These are phyloP conservation scores for Corinectria fuckeliana DNA, from an alignment of 2,329 filamentous ascomycete genomes.

Conservation along the genomic window DNA sequence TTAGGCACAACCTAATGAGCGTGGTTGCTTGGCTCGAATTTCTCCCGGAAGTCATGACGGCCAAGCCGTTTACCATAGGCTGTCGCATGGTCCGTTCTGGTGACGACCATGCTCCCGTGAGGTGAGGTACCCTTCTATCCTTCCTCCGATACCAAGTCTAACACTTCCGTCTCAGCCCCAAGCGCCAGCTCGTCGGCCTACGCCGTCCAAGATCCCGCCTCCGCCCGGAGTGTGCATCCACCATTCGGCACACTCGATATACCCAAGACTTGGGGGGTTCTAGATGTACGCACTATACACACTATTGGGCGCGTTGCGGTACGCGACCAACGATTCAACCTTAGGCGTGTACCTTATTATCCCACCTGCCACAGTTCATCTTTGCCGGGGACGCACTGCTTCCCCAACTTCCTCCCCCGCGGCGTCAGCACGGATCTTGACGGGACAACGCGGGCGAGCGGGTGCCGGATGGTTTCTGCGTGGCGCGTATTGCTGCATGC, in stretches of 20 bases:
- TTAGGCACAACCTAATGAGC: background rate
- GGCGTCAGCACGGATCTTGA: slow-evolving; percentile 37
- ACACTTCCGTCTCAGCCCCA: slow-evolving; percentile 18
- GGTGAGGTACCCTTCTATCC: slow-evolving; percentile 31
- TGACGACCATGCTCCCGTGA: slow-evolving; percentile 2
- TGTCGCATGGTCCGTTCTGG: slow-evolving; percentile 15
- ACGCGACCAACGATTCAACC: slow-evolving; percentile 5
- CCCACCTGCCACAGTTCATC: slow-evolving; percentile 25
- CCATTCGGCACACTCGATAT: slow-evolving; percentile 11
- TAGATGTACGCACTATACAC: slow-evolving; percentile 2
- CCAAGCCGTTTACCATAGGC: slow-evolving; percentile 11
- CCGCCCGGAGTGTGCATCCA: slow-evolving; percentile 27
- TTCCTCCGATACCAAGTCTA: slow-evolving; percentile 10
- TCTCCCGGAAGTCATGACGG: slow-evolving; percentile 15
- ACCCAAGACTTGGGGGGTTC: background rate
- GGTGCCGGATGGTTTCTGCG: slow-evolving; percentile 27
- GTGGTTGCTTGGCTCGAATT: background rate
- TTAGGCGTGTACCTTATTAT: slow-evolving; percentile 20
- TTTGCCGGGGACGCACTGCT: slow-evolving; percentile 26
- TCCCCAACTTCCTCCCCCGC: slow-evolving; percentile 39
- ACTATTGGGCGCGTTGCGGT: background rate
- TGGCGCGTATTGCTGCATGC: slow-evolving; percentile 11
- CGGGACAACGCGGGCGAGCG: slow-evolving; percentile 38
- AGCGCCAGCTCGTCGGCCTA: slow-evolving; percentile 3
- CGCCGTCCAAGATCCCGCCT: slow-evolving; percentile 25